Evolutionary conservation across 805 yeast genomes (phyloP).

Genomic region (Candida awuae): DNA sequence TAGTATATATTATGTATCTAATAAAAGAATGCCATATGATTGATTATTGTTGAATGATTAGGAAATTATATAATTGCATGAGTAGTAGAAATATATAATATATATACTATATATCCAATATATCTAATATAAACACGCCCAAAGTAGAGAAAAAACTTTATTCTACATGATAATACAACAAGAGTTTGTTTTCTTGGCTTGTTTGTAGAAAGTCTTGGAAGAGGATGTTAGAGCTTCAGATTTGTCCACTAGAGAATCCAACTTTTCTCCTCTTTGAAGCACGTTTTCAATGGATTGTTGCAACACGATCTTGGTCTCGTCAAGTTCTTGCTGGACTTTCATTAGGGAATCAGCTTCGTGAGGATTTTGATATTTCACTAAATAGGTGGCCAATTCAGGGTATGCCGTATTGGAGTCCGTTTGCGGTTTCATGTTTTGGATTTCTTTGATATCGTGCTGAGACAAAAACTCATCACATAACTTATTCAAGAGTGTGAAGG

Average conservation of each 20-base stretch:
- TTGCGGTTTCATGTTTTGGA: conserved; percentile 16
- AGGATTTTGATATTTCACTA: conserved; percentile 90
- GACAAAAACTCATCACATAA: conserved; percentile 83
- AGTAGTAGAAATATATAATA: too few relatives aligned
- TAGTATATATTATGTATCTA: too few relatives aligned
- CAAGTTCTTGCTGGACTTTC: conserved; percentile 96
- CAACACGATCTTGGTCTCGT: conserved; percentile 92
- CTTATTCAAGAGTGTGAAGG: conserved; percentile 86
- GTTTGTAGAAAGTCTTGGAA: conserved; percentile 91
- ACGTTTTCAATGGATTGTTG: conserved; percentile 95
- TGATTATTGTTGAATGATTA: too few relatives aligned
- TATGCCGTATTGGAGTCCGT: conserved; percentile 52
- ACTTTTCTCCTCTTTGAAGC: conserved; percentile 90
- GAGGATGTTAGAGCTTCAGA: conserved; percentile 85
- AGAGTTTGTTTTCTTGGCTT: conserved; percentile 90
- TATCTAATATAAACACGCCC: too few relatives aligned
- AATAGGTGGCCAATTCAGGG: conserved; percentile 49
- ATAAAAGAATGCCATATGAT: too few relatives aligned
- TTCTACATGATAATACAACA: conserved; percentile 72
- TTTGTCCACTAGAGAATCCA: conserved; percentile 90
- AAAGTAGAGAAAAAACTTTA: neutral
- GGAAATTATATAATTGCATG: too few relatives aligned
- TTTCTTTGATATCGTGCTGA: conserved; percentile 54
- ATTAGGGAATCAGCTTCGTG: conserved; percentile 92
- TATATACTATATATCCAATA: too few relatives aligned